These are phyloP conservation scores for Fusarium floridanum DNA, from an alignment of 2,329 filamentous ascomycete genomes.

Conservation along the genomic window DNA sequence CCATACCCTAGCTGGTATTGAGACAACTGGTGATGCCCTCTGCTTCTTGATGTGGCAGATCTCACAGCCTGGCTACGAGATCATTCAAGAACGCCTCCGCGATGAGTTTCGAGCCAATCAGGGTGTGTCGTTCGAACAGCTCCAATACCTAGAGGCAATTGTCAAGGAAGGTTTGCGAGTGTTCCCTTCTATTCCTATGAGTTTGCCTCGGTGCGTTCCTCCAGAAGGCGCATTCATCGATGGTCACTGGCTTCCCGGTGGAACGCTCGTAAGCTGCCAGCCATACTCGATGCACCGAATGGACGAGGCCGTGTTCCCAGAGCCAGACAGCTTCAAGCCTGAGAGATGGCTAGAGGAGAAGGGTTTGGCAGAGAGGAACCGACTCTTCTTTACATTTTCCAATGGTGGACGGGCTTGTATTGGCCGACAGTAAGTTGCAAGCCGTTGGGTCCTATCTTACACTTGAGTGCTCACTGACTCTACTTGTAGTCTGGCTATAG, in stretches of 20 bases:
- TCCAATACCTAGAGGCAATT: conserved; percentile 30
- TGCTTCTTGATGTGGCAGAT: conserved; percentile 40
- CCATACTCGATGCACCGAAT: conserved; percentile 31
- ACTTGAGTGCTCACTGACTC: neutral
- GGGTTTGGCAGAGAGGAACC: conserved; percentile 11
- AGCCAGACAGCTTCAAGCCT: conserved; percentile 21
- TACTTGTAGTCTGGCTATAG: conserved; percentile 16
- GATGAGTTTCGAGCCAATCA: conserved; percentile 12
- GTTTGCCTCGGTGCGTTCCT: conserved; percentile 25
- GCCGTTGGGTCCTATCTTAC: no score
- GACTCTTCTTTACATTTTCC: conserved; percentile 31
- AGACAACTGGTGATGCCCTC: conserved; percentile 37
- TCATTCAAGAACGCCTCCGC: conserved; percentile 2
- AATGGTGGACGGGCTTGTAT: conserved; percentile 32
- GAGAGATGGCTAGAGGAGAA: conserved; percentile 26
- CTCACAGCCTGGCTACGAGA: conserved; percentile 26
- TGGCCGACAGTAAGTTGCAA: conserved; percentile 34
- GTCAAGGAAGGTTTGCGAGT: conserved; percentile 31
- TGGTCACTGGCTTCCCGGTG: conserved; percentile 26
- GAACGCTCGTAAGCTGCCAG: conserved; percentile 33
- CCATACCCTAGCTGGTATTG: conserved; percentile 36
- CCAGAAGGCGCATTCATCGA: conserved; percentile 6
- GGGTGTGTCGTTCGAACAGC: conserved; percentile 3
- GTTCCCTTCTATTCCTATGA: conserved; percentile 31
- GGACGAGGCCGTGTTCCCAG: conserved; percentile 15